A percentile compares a stretch with the other conserved stretches of the same genome.
These are phyloP conservation scores for Lecanicillium sp. DNA, from an alignment of 2,329 filamentous ascomycete genomes.

Conservation along the genomic window DNA sequence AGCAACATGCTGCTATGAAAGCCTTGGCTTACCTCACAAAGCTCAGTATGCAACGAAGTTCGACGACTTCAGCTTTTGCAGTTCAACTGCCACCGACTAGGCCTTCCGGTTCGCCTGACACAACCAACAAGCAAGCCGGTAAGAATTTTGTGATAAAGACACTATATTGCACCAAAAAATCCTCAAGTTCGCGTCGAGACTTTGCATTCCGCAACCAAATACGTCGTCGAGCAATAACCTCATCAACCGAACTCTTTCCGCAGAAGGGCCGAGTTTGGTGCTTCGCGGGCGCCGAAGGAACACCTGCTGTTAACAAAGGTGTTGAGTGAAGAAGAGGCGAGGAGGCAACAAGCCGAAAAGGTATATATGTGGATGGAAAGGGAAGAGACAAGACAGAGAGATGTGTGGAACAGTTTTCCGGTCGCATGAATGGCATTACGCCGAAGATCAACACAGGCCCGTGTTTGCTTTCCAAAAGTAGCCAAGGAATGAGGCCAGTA, in stretches of 20 bases:
- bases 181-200: background rate
- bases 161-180: background rate
- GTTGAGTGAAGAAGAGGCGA: background rate
- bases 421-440: background rate
- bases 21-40: background rate
- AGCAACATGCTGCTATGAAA: background rate
- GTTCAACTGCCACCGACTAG: background rate
- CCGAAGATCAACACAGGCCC: no score
- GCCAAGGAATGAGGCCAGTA: no score
- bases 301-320: background rate
- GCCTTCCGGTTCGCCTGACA: background rate
- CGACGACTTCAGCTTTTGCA: background rate
- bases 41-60: background rate
- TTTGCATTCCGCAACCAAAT: background rate
- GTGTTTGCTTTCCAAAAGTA: no score
- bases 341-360: background rate
- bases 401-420: background rate
- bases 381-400: background rate
- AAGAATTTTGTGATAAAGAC: background rate
- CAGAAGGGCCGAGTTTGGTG: background rate
- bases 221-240: background rate
- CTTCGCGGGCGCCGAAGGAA: background rate
- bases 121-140: background rate
- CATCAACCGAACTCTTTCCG: background rate
- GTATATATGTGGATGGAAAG: background rate